Base-by-base conservation (phyloP, 257 asterid species). In the Jaltomata sinuosa region DNA sequence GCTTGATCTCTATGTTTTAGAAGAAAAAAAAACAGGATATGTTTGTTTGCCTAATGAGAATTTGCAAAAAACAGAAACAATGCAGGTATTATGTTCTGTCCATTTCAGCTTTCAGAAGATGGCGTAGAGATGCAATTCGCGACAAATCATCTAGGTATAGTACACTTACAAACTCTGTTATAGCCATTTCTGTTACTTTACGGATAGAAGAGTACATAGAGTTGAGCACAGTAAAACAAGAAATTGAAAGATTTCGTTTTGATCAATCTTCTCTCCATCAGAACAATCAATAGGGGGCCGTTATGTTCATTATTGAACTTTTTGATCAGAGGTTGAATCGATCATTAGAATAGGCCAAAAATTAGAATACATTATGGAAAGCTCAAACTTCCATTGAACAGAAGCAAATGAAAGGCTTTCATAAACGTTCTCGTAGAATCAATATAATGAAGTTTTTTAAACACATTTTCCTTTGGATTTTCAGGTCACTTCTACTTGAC, bases 401-500 rank as follows among this genome's bases (percentile, higher is more conserved):
- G 49, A 68, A 68, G 49, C 8, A 34, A 68, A 34, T 68, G 49
- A 68, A 34, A 68, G 49, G 4, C 27, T 68, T 68, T 67, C 25
- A 32, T 32, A 18, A 32, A 31, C 5, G 11, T 29, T 64, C 0
- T 64, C 40, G 72, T 6, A 27, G 40, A 49, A 49, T 49, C 19
- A 1, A 14, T 12, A 49, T 49, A 50, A 14, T 50, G 55, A 50
- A 50, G 55, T 50, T 50, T 15, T 50, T 50, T 19, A 67, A 4
- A n/a, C 29, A 40, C 25, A 65, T 57, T 49, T 76, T n/a, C n/a
- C n/a, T n/a, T 34, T 12, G 10, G 19, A 50, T n/a, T 80, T 38
- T 29, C 86, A 95, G 99, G 99, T 80, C 99, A 97, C 88, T 97
- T 97, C 89, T 87, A 94, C 95, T 90, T 96, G 94, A 96, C 98